Conservation (phyloP, 345 rosid species). For the Syzygium aromaticum region DNA sequence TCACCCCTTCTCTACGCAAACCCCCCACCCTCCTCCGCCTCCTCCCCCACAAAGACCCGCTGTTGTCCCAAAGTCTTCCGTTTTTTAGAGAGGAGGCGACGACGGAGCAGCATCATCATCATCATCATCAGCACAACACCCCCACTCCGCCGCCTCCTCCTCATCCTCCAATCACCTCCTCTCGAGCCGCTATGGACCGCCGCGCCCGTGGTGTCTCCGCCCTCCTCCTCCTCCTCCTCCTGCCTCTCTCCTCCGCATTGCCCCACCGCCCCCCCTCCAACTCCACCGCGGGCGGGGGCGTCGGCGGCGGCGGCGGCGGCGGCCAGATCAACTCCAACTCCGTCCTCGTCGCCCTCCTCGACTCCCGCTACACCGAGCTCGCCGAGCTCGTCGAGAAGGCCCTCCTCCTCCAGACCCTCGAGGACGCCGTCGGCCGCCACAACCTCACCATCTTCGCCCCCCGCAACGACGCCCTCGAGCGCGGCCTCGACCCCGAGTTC, state of each 20-base stretch:
- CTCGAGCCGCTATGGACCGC: conserved; percentile 36
- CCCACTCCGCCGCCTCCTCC: too few species aligned
- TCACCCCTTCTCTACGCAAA: neutral
- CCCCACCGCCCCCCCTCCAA: neutral
- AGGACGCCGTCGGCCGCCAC: conserved; percentile 75
- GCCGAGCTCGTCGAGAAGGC: conserved; percentile 91
- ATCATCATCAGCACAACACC: too few species aligned
- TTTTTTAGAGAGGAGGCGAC: neutral
- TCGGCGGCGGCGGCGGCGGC: neutral
- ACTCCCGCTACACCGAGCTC: conserved; percentile 87
- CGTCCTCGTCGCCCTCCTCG: conserved; percentile 88
- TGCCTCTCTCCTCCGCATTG: conserved; percentile 29
- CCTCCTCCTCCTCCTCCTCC: conserved; percentile 10
- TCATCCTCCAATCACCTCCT: neutral
- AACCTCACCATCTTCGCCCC: conserved; percentile 96
- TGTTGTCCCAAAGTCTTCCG: neutral
- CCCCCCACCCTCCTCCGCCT: neutral
- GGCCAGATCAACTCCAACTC: conserved; percentile 79
- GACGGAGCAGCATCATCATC: too few species aligned
- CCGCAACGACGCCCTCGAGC: conserved; percentile 73
- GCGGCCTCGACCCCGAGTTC: conserved; percentile 76
- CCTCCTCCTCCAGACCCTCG: conserved; percentile 76
- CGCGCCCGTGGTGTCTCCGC: conserved; percentile 33
- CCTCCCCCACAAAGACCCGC: neutral
- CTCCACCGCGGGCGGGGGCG: neutral